Conservation (phyloP, 1,139 yeast genomes). For the Diutina catenulata region DNA sequence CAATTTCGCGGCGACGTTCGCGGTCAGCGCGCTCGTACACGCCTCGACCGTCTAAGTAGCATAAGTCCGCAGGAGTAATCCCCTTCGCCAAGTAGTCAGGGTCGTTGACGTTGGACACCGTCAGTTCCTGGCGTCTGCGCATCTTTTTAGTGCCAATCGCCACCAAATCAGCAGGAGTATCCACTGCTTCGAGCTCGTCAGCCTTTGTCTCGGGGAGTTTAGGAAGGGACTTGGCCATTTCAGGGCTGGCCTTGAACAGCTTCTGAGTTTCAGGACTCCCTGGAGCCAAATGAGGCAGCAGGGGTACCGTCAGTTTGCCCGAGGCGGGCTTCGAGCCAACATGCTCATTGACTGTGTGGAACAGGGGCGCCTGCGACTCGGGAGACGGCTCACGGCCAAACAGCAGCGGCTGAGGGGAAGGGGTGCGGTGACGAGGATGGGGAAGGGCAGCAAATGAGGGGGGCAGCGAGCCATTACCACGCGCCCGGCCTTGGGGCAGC, state of each 20-base stretch:
- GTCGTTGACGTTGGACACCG: slow-evolving; percentile 2
- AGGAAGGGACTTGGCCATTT: too few species aligned
- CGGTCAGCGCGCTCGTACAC: background rate
- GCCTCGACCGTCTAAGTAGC: slow-evolving; percentile 6
- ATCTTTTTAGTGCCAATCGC: background rate
- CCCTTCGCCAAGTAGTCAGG: slow-evolving; percentile 8
- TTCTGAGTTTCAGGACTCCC: background rate
- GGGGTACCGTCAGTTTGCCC: background rate
- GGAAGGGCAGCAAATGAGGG: too few species aligned
- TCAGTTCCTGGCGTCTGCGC: background rate
- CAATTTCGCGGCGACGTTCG: background rate
- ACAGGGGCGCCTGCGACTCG: background rate
- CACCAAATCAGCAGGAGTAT: background rate
- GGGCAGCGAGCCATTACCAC: too few species aligned
- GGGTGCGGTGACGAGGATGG: too few species aligned
- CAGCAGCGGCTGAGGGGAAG: too few species aligned
- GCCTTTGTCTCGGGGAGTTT: too few species aligned
- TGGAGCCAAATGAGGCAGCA: background rate
- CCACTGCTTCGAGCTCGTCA: background rate
- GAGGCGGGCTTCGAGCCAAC: too few species aligned
- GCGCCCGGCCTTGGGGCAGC: too few species aligned
- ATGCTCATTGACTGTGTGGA: too few species aligned
- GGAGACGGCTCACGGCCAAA: too few species aligned
- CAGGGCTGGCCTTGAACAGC: too few species aligned
- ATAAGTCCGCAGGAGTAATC: slow-evolving; percentile 9